Base-by-base conservation (phyloP, 2,329 filamentous ascomycete genomes). In the Microsporum canis region DNA sequence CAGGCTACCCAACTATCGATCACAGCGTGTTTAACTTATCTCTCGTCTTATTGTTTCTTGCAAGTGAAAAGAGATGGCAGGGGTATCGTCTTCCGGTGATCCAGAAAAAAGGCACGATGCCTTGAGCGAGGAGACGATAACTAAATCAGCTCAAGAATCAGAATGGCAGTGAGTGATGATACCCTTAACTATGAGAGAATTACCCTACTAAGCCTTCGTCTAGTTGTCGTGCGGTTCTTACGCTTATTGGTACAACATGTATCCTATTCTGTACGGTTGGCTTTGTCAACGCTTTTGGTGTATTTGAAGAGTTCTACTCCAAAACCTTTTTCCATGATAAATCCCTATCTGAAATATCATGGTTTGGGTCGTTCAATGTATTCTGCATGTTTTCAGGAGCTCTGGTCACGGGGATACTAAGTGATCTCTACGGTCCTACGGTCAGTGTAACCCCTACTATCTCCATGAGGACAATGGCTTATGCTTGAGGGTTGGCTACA, bases 231-330 rank as follows among this genome's bases (percentile, higher is more conserved):
- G 38, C 38, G 38, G 38, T 39, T 12, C 60, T 73, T 5, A 63
- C 68, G 2, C 63, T 75, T 12, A 17, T 68, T 7, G 73, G 73
- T 1, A 68, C 71, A 3, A 69, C 66, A 5, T 63, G 67, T 0
- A 67, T 66, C 6, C 47, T 70, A 0, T 75, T 75, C 60, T 75
- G 73, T 62, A 72, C 71, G 0, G 71, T 74, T 1, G 73, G 73
- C 0, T 75, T 75, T 43, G 60, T 73, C 31, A 75, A 75, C 62
- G 69, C 72, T 0, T 75, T 74, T 43, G 72, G 72, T 3, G 62
- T 74, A 0, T 75, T 74, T 57, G 61, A 75, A 61, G 67, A 69
- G 33, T 72, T 72, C 62, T 75, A 75, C 45, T 59, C 62, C 8
- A 59, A 39, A 12, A 39, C 64, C 1, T 65, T 72, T 29, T 64